Conservation (phyloP, 73 alveolate species). For the Diophrys sp. region DNA sequence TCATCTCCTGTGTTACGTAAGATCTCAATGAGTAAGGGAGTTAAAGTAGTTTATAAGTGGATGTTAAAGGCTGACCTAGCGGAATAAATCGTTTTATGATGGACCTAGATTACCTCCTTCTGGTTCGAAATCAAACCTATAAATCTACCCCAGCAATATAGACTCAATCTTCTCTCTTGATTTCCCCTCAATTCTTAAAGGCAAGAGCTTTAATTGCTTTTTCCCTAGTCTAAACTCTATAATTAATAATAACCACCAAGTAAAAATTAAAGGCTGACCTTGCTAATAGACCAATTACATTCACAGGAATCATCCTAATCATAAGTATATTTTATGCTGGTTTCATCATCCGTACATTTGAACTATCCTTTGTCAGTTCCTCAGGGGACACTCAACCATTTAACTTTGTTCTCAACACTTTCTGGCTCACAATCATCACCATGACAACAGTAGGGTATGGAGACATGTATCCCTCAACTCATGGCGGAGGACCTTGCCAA, state of each 20-base stretch:
- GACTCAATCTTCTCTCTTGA: too few species aligned
- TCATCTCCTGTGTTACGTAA: not conserved
- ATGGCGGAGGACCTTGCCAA: not conserved
- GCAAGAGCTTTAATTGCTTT: too few species aligned
- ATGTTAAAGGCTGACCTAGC: not conserved
- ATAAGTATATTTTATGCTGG: not conserved
- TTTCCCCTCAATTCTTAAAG: too few species aligned
- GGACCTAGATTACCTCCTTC: too few species aligned
- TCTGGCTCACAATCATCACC: not conserved
- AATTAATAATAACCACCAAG: too few species aligned
- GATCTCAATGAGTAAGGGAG: not conserved
- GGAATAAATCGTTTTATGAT: too few species aligned
- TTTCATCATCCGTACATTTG: not conserved
- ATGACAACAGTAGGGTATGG: conserved; percentile 1
- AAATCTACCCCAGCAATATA: too few species aligned
- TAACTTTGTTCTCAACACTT: not conserved
- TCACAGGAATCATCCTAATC: not conserved
- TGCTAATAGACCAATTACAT: not conserved
- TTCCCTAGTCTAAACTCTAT: too few species aligned
- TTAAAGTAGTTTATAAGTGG: not conserved
- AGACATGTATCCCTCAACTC: not conserved
- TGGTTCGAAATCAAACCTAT: too few species aligned
- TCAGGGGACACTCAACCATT: not conserved
- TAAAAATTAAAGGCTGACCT: not conserved
- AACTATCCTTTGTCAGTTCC: not conserved